Percentiles rank a stretch among this genome's conserved stretches.
These are phyloP conservation scores for Zanthoxylum bungeanum DNA, from an alignment of 345 rosid genomes.

Conservation along the genomic window DNA sequence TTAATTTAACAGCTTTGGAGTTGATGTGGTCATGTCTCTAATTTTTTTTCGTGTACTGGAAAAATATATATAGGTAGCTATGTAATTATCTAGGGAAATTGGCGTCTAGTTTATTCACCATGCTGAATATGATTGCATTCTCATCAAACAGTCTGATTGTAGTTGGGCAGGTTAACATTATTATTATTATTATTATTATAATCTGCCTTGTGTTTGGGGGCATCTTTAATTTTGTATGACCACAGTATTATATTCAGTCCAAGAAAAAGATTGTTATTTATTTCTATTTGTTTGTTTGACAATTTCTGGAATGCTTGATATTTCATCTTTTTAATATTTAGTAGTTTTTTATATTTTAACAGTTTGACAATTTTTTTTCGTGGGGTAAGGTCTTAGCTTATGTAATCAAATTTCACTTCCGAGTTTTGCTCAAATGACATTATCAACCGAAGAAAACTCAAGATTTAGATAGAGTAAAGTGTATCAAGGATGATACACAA, in stretches of 20 bases:
- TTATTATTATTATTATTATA: slow-evolving; percentile 1
- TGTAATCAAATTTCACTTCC: too few species aligned
- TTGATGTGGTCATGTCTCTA: neutral
- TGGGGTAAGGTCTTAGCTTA: too few species aligned
- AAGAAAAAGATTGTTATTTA: too few species aligned
- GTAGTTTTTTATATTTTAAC: too few species aligned
- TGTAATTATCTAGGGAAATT: slow-evolving; percentile 16
- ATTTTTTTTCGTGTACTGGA: slow-evolving; percentile 11
- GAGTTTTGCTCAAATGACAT: too few species aligned
- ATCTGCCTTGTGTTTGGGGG: neutral
- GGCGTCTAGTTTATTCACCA: neutral
- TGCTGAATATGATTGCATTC: slow-evolving; percentile 9
- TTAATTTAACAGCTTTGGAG: neutral
- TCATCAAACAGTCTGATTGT: slow-evolving; percentile 8
- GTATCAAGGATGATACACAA: too few species aligned
- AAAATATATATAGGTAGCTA: neutral
- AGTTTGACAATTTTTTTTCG: neutral
- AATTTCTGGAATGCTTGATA: too few species aligned
- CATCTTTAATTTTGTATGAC: too few species aligned
- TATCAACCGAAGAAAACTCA: too few species aligned
- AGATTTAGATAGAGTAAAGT: too few species aligned
- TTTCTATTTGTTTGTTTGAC: neutral
- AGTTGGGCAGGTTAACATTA: slow-evolving; percentile 11
- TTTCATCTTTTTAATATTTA: too few species aligned
- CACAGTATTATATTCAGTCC: neutral